Percentiles rank a stretch among this genome's conserved stretches.
Conservation (phyloP, 2,329 filamentous ascomycete genomes). For the Colletotrichum liriopes region DNA sequence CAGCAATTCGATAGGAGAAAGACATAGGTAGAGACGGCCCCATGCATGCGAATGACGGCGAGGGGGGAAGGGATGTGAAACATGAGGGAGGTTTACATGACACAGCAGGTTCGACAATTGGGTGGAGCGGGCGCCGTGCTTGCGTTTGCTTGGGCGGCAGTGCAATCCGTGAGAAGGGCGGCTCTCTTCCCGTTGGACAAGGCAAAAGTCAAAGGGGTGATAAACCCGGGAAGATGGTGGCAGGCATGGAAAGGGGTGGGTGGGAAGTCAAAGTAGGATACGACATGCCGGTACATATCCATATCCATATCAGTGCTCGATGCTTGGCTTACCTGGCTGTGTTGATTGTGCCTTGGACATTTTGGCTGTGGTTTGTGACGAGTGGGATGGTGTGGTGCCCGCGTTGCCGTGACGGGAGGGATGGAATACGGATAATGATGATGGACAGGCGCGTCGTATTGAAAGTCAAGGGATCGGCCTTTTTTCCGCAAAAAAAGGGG, state of each 20-base stretch:
- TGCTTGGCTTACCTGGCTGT: constrained; percentile 46
- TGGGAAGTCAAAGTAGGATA: constrained; percentile 28
- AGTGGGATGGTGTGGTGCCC: constrained; percentile 30
- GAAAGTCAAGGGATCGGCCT: constrained; percentile 38
- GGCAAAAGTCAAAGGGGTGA: constrained; percentile 40
- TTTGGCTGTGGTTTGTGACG: constrained; percentile 38
- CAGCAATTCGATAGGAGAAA: constrained; percentile 37
- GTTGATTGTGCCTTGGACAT: constrained; percentile 45
- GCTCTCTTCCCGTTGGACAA: constrained; percentile 42
- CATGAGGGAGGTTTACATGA: constrained; percentile 62
- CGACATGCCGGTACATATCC: constrained; percentile 34
- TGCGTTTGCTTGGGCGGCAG: constrained; percentile 43
- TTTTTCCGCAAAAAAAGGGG: constrained; percentile 34
- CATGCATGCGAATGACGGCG: constrained; percentile 61
- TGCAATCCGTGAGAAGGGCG: constrained; percentile 42
- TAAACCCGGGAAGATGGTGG: constrained; percentile 42
- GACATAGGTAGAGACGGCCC: constrained; percentile 50
- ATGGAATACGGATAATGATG: constrained; percentile 36
- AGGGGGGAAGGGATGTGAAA: constrained; percentile 62
- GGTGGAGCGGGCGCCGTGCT: constrained; percentile 52
- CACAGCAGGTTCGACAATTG: constrained; percentile 58
- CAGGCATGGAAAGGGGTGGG: constrained; percentile 43
- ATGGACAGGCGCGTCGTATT: constrained; percentile 39
- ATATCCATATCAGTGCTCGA: constrained; percentile 25
- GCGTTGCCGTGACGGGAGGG: constrained; percentile 28